These are phyloP conservation scores for Inonotus obliquus DNA, from an alignment of 1,284 basidiomycete genomes.

Conservation along the genomic window DNA sequence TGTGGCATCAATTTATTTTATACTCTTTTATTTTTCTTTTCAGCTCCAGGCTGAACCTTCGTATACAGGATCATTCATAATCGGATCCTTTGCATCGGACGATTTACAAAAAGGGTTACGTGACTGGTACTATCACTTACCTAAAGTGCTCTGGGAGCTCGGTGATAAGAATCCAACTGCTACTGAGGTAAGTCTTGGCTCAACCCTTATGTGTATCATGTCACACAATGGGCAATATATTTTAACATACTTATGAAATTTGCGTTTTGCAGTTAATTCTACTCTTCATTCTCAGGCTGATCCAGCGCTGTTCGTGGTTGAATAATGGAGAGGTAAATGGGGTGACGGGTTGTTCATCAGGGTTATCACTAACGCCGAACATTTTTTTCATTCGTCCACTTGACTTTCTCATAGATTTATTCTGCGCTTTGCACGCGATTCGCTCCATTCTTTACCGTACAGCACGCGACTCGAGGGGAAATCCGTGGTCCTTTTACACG, in stretches of 20 bases:
- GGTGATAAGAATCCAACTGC: constrained; percentile 50
- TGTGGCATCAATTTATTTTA: neutral
- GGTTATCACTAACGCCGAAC: constrained; percentile 20
- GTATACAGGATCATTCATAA: constrained; percentile 48
- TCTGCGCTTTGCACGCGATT: constrained; percentile 51
- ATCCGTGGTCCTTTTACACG: constrained; percentile 72
- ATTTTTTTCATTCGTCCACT: constrained; percentile 18
- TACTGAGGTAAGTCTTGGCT: constrained; percentile 47
- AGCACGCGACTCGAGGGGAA: constrained; percentile 63
- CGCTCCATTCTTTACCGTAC: constrained; percentile 72
- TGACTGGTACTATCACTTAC: constrained; percentile 66
- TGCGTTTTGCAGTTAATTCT: constrained; percentile 46
- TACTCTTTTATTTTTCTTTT: constrained; percentile 13
- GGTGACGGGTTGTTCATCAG: neutral
- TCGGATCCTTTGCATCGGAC: constrained; percentile 28
- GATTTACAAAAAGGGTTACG: constrained; percentile 38
- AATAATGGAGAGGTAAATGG: constrained; percentile 39
- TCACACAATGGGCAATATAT: neutral
- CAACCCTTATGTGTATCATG: constrained; percentile 18
- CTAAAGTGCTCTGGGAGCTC: constrained; percentile 81
- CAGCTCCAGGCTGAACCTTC: constrained; percentile 60
- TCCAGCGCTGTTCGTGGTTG: constrained; percentile 49
- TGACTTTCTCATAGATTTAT: constrained; percentile 37
- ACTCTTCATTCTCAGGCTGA: constrained; percentile 55
- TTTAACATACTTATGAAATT: neutral